Base-by-base conservation (phyloP, 176 grass and related monocot species). In the Carex scoparia region DNA sequence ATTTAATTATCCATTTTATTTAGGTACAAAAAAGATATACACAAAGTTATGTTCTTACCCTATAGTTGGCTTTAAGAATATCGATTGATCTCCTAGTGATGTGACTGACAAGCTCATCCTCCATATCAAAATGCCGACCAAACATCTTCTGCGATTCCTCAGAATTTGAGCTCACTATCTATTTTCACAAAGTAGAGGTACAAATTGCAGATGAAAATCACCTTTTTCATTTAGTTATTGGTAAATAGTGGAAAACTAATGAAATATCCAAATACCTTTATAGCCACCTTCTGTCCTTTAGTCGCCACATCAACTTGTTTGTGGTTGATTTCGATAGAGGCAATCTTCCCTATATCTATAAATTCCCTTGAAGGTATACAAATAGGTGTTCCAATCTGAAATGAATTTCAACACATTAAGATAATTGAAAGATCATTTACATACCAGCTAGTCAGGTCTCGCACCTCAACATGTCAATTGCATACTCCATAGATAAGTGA, bases 61-160 rank as follows among this genome's bases (percentile, higher is more conserved):
- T 88, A 83, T 84, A 92, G 40, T 86, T 71, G 23, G 87, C 60
- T 90, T 97, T 90, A 71, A 94, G 87, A 61, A 89, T 70, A 79
- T 97, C 92, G 49, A 97, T 92, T 37, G 94, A 97, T 84, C 78
- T 94, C 86, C 90, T 88, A 23, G 90, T 72, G 69, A 97, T 97
- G 79, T 88, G 90, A 81, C 94, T 97, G 19, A 97, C 85, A 54
- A 94, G 90, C 85, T 97, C 94, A 72, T 97, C 86, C 67, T 85
- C 85, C 8, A 81, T 70, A 51, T 89, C 90, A 84, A 97, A 97
- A 94, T 97, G 84, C n/a, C 85, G 70, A 53, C 90, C 94, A 76
- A 81, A 94, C 57, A 84, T 87, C 64, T 81, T 88, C 31, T 72
- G 87, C 58, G 89, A 89, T 86, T 97, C 94, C 56, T 94, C 85